phyloP scores from a whole-genome alignment of 768 basidiomycete species.

The Naematelia encephala region DNA sequence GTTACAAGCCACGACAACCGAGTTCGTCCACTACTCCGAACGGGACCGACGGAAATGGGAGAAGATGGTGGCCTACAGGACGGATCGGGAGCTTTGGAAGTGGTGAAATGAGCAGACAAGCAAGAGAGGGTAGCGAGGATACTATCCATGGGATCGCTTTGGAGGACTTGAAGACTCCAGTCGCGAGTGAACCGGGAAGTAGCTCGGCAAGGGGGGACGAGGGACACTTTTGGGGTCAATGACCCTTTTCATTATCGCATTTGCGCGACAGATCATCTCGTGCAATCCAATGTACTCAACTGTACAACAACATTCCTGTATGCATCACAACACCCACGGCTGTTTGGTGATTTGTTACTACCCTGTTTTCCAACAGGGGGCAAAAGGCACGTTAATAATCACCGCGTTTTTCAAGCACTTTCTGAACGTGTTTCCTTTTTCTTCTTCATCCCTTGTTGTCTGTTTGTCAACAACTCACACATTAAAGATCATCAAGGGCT shows the following conservation, averaged over 20 bases:
- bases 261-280: too few species aligned
- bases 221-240: neutral
- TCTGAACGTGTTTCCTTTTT: too few species aligned
- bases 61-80: neutral
- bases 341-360: too few species aligned
- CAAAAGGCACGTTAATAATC: too few species aligned
- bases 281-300: too few species aligned
- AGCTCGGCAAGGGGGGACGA: neutral
- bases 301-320: too few species aligned
- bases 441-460: too few species aligned
- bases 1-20: neutral
- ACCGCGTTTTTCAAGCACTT: too few species aligned
- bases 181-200: neutral
- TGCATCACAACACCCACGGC: too few species aligned
- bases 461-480: too few species aligned
- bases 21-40: neutral
- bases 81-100: neutral
- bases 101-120: conserved; percentile 10
- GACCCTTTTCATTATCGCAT: neutral
- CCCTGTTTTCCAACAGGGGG: too few species aligned
- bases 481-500: too few species aligned
- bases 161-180: conserved; percentile 10
- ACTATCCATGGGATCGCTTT: conserved; percentile 11
- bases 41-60: neutral
- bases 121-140: conserved; percentile 26